A percentile compares a stretch with the other conserved stretches of the same genome.
Evolutionary conservation across 73 alveolate species (phyloP).

Genomic region (Paramecium sonneborni): DNA sequence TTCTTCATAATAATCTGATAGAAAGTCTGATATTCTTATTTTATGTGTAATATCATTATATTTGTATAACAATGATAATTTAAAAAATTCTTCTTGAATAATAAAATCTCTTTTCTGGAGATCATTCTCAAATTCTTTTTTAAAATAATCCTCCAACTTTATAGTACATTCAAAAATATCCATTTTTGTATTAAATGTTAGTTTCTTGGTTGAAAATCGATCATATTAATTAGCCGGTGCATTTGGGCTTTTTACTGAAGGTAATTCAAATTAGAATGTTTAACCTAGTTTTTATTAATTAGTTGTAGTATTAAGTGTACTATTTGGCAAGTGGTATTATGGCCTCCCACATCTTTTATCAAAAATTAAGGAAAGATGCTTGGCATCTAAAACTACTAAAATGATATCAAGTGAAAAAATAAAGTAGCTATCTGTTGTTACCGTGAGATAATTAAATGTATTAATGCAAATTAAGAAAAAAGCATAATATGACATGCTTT

Average conservation of each 20-base stretch:
- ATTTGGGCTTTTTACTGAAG: neutral
- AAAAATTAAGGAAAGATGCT: neutral
- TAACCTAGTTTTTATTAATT: neutral
- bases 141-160: neutral
- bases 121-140: neutral
- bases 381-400: neutral
- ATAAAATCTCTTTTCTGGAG: neutral
- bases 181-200: neutral
- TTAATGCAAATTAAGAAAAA: neutral
- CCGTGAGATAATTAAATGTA: neutral
- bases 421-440: neutral
- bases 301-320: neutral
- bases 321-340: neutral
- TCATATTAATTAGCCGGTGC: neutral
- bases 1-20: neutral
- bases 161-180: neutral
- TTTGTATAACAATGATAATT: neutral
- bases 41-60: neutral
- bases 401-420: neutral
- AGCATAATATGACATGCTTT: neutral
- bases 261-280: neutral
- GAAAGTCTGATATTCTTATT: neutral
- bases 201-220: neutral
- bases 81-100: neutral
- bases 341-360: neutral